Evolutionary conservation across 192 early-diverging fungal genomes (phyloP), one percentile per base, ranked within the genome.

Genomic region (Radiomyces spectabilis): DNA sequence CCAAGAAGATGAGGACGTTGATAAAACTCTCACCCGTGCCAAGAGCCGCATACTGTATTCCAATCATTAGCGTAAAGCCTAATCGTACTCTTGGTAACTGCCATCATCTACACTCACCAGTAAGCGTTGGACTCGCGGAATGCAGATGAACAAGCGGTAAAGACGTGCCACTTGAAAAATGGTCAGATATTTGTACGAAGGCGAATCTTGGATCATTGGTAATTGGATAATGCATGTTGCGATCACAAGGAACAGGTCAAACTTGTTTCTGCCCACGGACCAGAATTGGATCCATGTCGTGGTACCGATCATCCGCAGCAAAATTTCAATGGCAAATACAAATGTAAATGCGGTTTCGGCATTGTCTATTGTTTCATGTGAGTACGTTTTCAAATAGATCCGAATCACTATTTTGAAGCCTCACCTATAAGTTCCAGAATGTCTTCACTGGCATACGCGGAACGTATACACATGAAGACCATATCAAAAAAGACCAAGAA

Each of bases 171-270:
- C 66, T 46, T 77, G 78, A 55, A 80, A 80, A 3, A 75, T 53
- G 5, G 78, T 77, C n/a, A 80, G 52, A 25, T 80, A 80, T 27
- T 63, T 61, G 46, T 77, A 80, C 4, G 32, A 38, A 15, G 10
- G 27, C 0, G 65, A 66, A 13, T 56, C 49, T 12, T 68, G 73
- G 44, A 80, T 77, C 18, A 45, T 22, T 15, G 78, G 75, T 30
- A 77, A 53, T 51, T 80, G 75, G 35, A 80, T 80, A 3, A 77
- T 46, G 40, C 75, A 59, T 0, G 75, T 80, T 3, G 46, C 41
- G 35, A 73, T 51, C 0, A 63, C 75, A 31, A 80, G 40, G 29
- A 69, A 63, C 24, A 80, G 26, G 30, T 80, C 78, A 16, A 77
- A 58, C 5, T 37, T 15, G 33, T 80, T 80, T 29, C 69, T 65